Base-by-base conservation (phyloP, 2,329 filamentous ascomycete species). In the Neodidymelliopsis sp. region DNA sequence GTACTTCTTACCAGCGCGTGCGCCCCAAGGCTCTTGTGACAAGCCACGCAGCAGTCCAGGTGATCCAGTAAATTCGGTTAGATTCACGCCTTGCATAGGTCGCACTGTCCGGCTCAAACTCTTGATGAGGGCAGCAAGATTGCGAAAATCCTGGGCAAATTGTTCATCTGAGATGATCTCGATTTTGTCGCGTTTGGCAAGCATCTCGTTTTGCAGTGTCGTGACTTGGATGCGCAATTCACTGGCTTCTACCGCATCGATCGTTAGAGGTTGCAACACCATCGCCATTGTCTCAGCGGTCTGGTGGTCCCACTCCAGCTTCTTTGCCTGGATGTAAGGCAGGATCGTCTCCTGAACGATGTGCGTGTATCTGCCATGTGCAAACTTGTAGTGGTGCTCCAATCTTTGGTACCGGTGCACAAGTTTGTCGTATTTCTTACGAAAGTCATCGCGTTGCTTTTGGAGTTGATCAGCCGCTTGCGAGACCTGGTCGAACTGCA, bases 131-230 rank as follows among this genome's bases (percentile, higher is more conserved):
- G 50, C 36, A 8, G 30, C 36, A 1, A 65, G 28, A 7, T 15
- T 12, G 5, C 55, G 49, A 22, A 65, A 65, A 0, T 54, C 50
- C 9, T 44, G 23, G 1, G 34, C 29, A 11, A 67, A 48, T 10
- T 57, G 27, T 0, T 59, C 57, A 35, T 67, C 63, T 0, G 59
- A 23, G 0, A 53, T 18, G 3, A 30, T 19, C 5, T 53, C 27
- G 2, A 53, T 25, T 12, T 57, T 63, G 5, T 63, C 53, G 0
- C 57, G 51, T 19, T 48, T 56, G 0, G 44, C 30, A 6, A 67
- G 44, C 49, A 62, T 19, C 5, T 59, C 44, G 19, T 53, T 44
- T 36, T 64, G 63, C 4, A 64, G 33, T 2, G 2, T 11, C 15
- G 44, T 29, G 8, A 55, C 9, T 16, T 55, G 35, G 9, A 37